A percentile compares a stretch with the other conserved stretches of the same genome.
Conservation (phyloP, 257 asterid species). For the Phtheirospermum japonicum region DNA sequence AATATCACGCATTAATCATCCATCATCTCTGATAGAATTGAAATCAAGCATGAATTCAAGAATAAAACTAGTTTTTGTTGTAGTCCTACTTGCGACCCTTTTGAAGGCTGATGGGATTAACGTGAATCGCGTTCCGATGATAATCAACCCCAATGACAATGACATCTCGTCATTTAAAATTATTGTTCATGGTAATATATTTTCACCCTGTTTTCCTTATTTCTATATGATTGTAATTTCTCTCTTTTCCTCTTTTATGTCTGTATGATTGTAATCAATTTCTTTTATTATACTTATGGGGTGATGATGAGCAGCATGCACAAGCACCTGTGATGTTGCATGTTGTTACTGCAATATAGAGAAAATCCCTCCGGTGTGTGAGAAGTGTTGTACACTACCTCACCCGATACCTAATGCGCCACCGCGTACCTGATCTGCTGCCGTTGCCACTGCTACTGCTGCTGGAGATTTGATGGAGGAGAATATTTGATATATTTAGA, state of each 20-base stretch:
- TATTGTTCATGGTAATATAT: background rate
- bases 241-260: no score
- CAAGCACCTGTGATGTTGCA: background rate
- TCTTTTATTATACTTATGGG: no score
- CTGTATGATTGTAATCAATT: no score
- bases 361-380: slow-evolving; percentile 25
- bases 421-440: no score
- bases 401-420: no score
- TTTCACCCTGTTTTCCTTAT: no score
- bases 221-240: no score
- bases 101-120: slow-evolving; percentile 19
- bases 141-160: slow-evolving; percentile 7
- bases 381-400: slow-evolving; percentile 13
- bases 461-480: no score
- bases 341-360: slow-evolving; percentile 24
- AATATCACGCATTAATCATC: no score
- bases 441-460: no score
- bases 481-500: no score
- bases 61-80: background rate
- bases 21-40: background rate
- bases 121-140: slow-evolving; percentile 15
- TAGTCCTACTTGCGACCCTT: background rate
- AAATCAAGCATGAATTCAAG: slow-evolving; percentile 16
- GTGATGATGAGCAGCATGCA: slow-evolving; percentile 16
- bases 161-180: slow-evolving; percentile 4